Conservation (phyloP, 345 rosid genomes). For the Noccaea bulbosa region DNA sequence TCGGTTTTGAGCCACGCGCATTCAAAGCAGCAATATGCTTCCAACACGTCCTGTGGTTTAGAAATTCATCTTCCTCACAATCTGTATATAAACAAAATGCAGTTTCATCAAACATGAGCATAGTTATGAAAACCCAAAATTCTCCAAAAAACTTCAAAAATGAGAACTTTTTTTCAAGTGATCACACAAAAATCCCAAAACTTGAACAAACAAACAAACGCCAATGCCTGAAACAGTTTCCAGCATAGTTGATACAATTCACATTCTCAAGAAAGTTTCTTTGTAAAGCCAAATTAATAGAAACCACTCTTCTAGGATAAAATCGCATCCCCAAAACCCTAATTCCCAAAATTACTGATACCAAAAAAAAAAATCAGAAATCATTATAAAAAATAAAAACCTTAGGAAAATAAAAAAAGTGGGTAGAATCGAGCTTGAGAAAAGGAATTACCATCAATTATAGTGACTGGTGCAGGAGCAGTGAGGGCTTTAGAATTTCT, state of each 20-base stretch:
- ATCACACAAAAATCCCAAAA: not conserved
- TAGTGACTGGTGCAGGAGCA: constrained; percentile 27
- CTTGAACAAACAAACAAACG: not conserved
- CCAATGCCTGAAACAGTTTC: not conserved
- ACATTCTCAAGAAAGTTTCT: not conserved
- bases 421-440: not conserved
- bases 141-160: not conserved
- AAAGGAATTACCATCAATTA: constrained; percentile 32
- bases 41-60: constrained; percentile 78
- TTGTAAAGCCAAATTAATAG: not conserved
- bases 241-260: not conserved
- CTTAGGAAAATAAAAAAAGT: not conserved
- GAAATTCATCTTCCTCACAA: constrained; percentile 35
- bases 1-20: constrained; percentile 33
- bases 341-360: constrained; percentile 27
- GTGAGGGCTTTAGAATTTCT: constrained; percentile 9
- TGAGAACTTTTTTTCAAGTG: not conserved
- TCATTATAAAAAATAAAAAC: not conserved
- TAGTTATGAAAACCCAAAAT: not conserved
- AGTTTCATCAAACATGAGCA: constrained; percentile 12
- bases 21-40: constrained; percentile 47
- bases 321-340: constrained; percentile 28
- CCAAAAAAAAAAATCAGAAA: not conserved
- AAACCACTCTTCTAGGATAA: not conserved
- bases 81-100: constrained; percentile 4